A percentile compares a stretch with the other conserved stretches of the same genome.
Conservation (phyloP, 2,329 filamentous ascomycete genomes). For the Orbilia ellipsospora region DNA sequence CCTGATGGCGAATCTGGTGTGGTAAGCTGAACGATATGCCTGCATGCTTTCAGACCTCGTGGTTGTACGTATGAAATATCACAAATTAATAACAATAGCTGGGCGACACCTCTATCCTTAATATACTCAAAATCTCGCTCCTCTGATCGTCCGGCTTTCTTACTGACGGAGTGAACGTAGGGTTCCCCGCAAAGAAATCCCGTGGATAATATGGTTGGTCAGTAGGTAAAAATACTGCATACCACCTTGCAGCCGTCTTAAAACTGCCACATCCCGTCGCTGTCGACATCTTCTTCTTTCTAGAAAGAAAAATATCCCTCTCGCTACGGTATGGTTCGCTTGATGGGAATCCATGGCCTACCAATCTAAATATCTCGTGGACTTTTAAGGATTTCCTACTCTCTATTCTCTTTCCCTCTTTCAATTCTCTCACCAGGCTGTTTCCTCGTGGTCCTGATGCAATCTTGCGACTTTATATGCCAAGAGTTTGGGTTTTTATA, state of each 20-base stretch:
- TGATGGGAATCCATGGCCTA: conserved; percentile 49
- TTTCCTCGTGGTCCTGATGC: conserved; percentile 35
- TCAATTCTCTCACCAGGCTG: background rate
- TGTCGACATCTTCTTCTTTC: conserved; percentile 48
- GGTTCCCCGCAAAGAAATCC: conserved; percentile 55
- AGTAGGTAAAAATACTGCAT: conserved; percentile 53
- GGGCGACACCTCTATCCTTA: conserved; percentile 39
- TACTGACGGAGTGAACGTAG: conserved; percentile 19
- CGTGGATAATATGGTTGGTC: conserved; percentile 54
- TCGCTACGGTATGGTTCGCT: conserved; percentile 45
- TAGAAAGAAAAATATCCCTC: conserved; percentile 42
- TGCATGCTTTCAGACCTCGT: conserved; percentile 23
- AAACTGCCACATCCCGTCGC: conserved; percentile 54
- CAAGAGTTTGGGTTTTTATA: conserved; percentile 44
- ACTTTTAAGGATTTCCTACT: conserved; percentile 42
- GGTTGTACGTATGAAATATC: conserved; percentile 17
- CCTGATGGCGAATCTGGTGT: conserved; percentile 20
- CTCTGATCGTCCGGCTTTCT: conserved; percentile 16
- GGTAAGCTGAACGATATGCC: conserved; percentile 34
- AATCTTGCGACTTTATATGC: conserved; percentile 37
- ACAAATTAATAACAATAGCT: conserved; percentile 24
- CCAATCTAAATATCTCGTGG: conserved; percentile 48
- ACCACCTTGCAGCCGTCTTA: conserved; percentile 52
- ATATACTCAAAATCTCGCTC: conserved; percentile 45
- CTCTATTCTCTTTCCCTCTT: background rate